phyloP scores from a whole-genome alignment of 202 grass and related monocot species.

The Panicum virgatum region DNA sequence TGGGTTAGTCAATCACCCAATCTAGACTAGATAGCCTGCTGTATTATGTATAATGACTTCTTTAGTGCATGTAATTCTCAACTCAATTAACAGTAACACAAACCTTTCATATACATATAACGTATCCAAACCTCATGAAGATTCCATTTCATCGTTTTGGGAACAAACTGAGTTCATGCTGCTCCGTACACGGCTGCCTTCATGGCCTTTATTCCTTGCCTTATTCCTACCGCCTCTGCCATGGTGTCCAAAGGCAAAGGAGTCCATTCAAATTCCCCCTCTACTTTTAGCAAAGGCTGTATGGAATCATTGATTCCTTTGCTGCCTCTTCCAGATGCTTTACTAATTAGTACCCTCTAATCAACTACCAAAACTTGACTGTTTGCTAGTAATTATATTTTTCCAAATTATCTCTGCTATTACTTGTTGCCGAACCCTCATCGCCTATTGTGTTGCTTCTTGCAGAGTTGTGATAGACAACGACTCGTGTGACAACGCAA shows the following conservation, averaged over 20 bases:
- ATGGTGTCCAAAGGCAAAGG: not conserved
- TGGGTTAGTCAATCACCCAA: not conserved
- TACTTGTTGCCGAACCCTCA: constrained; percentile 3
- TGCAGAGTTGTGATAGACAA: constrained; percentile 78
- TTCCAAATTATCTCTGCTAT: not conserved
- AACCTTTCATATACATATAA: too few species aligned
- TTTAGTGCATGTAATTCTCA: not conserved
- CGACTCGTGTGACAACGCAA: constrained; percentile 59
- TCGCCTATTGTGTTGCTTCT: not conserved
- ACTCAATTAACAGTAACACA: not conserved
- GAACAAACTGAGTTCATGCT: not conserved
- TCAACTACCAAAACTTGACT: not conserved
- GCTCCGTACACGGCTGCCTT: not conserved
- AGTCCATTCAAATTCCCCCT: constrained; percentile 19
- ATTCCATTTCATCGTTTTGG: not conserved
- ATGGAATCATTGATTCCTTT: constrained; percentile 24
- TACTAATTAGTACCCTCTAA: not conserved
- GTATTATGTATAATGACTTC: too few species aligned
- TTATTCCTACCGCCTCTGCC: not conserved
- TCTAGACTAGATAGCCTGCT: not conserved
- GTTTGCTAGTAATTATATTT: not conserved
- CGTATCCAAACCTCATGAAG: not conserved
- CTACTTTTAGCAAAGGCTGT: constrained; percentile 18
- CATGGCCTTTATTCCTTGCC: constrained; percentile 33
- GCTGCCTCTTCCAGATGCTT: not conserved